Evolutionary conservation across 495 filamentous ascomycete genomes (phyloP).

Genomic region (Podospora pseudocomata): DNA sequence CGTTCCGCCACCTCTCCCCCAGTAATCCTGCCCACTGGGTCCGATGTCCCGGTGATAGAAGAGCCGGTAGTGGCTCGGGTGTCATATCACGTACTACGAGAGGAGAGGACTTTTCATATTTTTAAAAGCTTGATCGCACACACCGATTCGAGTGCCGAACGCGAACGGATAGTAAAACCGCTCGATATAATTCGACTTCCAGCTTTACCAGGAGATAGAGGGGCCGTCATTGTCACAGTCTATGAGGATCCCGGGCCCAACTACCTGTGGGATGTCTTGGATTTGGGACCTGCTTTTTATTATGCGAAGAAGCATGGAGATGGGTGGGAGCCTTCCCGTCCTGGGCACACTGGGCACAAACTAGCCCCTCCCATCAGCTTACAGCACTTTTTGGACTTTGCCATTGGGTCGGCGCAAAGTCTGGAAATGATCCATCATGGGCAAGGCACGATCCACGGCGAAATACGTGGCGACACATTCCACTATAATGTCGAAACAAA

Average conservation of each 20-base stretch:
- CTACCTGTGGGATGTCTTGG: constrained; percentile 62
- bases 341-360: constrained; percentile 32
- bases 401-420: constrained; percentile 79
- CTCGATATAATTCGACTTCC: constrained; percentile 68
- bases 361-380: constrained; percentile 62
- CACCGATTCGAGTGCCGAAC: constrained; percentile 67
- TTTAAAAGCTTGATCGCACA: constrained; percentile 64
- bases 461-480: constrained; percentile 83
- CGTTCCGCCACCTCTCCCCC: constrained; percentile 34
- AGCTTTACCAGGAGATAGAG: constrained; percentile 59
- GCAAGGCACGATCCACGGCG: constrained; percentile 76
- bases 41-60: constrained; percentile 39
- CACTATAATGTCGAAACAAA: constrained; percentile 68
- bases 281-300: constrained; percentile 74
- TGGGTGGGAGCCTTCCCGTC: constrained; percentile 36
- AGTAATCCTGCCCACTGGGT: constrained; percentile 18
- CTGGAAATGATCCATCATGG: constrained; percentile 83
- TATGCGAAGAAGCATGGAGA: constrained; percentile 50
- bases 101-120: constrained; percentile 83
- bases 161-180: constrained; percentile 70
- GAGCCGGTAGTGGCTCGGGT: constrained; percentile 67
- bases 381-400: constrained; percentile 77
- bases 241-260: constrained; percentile 76
- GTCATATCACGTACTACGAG: constrained; percentile 71
- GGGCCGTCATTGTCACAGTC: constrained; percentile 65